Base-by-base conservation (phyloP, 345 rosid species). In the Passiflora organensis region DNA sequence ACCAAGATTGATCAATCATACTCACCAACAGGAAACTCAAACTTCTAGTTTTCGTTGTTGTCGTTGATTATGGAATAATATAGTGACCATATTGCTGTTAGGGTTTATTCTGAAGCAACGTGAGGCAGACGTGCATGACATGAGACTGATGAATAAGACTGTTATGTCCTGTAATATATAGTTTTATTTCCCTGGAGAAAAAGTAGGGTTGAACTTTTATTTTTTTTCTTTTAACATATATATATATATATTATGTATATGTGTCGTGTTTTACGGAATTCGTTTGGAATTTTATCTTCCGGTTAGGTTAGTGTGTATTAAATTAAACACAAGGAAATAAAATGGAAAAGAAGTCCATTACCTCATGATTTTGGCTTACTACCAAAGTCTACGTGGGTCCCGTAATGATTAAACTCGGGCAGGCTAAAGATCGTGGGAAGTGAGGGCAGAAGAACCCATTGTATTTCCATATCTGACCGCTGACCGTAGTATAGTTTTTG, bases 71-170 rank as follows among this genome's bases (percentile, higher is more conserved):
- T 62, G 72, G 32, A 24, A 47, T 60, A 65, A 69, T 57, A 58
- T 53, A 22, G 43, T 68, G 58, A 60, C 55, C 45, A 53, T 18
- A 18, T 39, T 22, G 32, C 47, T 58, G 54, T 3, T 41, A 13
- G 54, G 61, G 51, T 51, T 60, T 41, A 28, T 28, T 2, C 8
- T 62, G 62, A 58, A 68, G 64, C 67, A 53, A 72, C 78, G 74
- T 80, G 91, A 68, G 56, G 74, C 47, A 69, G 82, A 76, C 82
- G 86, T 80, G 91, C 83, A 72, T 82, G 85, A 63, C 66, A 72
- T 72, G 68, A 59, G 65, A 75, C 41, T 36, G 60, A 16, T 36
- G 38, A 4, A 15, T 28, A 12, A 41, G n/a, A 39, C 13, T 10
- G n/a, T 39, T 10, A 10, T 10, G 12, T 14, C 5, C 12, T 39